Percentiles rank a stretch among this genome's conserved stretches.
These are phyloP conservation scores for Exserohilum turcica DNA, from an alignment of 2,329 filamentous ascomycete genomes.

Conservation along the genomic window DNA sequence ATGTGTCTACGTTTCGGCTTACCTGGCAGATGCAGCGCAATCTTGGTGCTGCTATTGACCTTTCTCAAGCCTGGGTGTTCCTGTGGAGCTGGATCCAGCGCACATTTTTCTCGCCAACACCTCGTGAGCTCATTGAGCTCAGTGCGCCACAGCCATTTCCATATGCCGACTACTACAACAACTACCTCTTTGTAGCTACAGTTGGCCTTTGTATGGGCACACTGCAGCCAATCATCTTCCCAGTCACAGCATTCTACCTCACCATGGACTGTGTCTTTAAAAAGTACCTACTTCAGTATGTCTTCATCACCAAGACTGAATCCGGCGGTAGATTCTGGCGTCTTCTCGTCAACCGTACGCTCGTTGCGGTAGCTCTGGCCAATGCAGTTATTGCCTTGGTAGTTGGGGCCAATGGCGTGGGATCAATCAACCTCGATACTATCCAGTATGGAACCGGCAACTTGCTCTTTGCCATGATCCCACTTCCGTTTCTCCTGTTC, in stretches of 20 bases:
- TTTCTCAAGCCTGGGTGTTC: conserved; percentile 83
- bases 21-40: conserved; percentile 92
- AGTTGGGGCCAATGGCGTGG: conserved; percentile 68
- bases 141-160: conserved; percentile 91
- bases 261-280: conserved; percentile 83
- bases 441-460: conserved; percentile 24
- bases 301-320: conserved; percentile 95
- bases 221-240: conserved; percentile 84
- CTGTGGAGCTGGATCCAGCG: conserved; percentile 79
- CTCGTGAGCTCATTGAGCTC: conserved; percentile 87
- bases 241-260: conserved; percentile 88
- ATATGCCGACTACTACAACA: conserved; percentile 97
- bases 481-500: conserved; percentile 77
- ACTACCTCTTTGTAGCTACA: conserved; percentile 90
- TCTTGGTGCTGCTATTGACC: conserved; percentile 78
- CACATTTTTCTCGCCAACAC: conserved; percentile 82
- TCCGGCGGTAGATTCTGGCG: conserved; percentile 93
- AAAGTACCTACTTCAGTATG: conserved; percentile 84
- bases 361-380: conserved; percentile 78
- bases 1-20: conserved; percentile 84
- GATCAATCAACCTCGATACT: conserved; percentile 47
- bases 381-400: conserved; percentile 80
- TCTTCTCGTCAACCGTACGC: conserved; percentile 85
- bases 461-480: conserved; percentile 72
- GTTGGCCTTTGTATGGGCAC: conserved; percentile 82